phyloP scores from a whole-genome alignment of 2,329 filamentous ascomycete genomes.

The Ceratocystis colombiana region DNA sequence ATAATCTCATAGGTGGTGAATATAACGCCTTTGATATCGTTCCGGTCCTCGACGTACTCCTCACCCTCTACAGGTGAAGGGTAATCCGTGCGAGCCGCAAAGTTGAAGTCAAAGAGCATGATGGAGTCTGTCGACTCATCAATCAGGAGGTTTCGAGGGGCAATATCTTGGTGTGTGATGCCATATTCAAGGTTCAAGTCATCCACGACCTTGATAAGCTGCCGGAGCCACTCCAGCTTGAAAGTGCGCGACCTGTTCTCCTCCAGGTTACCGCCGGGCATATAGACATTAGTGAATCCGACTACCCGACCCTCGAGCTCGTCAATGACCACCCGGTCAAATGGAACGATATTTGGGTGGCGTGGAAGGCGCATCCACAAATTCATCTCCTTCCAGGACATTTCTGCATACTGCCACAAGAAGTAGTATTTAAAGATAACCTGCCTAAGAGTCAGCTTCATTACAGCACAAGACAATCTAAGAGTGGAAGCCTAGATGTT shows the following conservation, averaged over 20 bases:
- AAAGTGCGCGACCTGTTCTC: neutral
- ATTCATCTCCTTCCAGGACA: neutral
- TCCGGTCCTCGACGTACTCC: too few relatives aligned
- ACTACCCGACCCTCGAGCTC: neutral
- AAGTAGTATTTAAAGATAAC: neutral
- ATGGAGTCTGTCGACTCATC: too few relatives aligned
- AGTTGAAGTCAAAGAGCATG: too few relatives aligned
- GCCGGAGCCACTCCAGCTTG: neutral
- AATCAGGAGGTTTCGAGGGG: too few relatives aligned
- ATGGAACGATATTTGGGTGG: neutral
- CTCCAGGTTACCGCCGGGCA: neutral
- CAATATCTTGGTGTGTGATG: too few relatives aligned
- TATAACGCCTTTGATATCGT: too few relatives aligned
- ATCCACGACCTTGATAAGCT: neutral
- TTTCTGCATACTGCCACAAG: neutral
- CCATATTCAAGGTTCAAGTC: neutral
- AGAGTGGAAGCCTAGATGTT: too few relatives aligned
- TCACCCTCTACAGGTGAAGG: too few relatives aligned
- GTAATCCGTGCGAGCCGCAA: too few relatives aligned
- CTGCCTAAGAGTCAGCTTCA: too few relatives aligned
- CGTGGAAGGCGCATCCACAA: neutral
- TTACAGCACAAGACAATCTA: too few relatives aligned
- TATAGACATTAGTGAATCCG: neutral
- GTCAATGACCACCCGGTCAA: neutral
- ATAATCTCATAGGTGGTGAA: too few relatives aligned